Base-by-base conservation (phyloP, 2,329 filamentous ascomycete genomes). In the Microsporum ferrugineum region DNA sequence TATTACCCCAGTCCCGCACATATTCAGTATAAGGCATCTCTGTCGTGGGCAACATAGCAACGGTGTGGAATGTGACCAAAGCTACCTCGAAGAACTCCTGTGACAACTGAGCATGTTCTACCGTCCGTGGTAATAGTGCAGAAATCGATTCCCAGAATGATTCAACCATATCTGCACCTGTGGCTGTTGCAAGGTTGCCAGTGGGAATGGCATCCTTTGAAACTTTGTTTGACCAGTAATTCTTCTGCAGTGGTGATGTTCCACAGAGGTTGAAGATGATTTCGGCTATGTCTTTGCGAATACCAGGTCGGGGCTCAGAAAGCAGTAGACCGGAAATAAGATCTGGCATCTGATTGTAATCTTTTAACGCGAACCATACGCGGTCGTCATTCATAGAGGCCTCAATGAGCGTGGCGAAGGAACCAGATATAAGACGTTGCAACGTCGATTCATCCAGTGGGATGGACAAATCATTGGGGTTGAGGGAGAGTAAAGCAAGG, bases 401-500 rank as follows among this genome's bases (percentile, higher is more conserved):
- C 67, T 82, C 79, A 8, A 80, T 70, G 2, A 82, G 68, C 10
- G 77, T 72, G 27, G 79, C 77, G 63, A 81, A 78, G 17, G 73
- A 73, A 58, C 72, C 70, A 57, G 74, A 77, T 8, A 76, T 73
- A 49, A 81, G 65, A 47, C 69, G 72, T 29, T 72, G 68, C 45
- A 70, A 61, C 17, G 65, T 63, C 12, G 59, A 6, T 39, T 68
- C 68, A 1, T 63, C 61, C 2, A 68, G 45, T 2, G 64, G 55
- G 12, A 59, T 56, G 1, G 61, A 10, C 2, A 65, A 58, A 23
- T 68, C 12, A 27, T 62, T 61, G 14, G 67, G 68, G 12, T 67
- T 67, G 36, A 68, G 63, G 5, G 71, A 68, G 29, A 76, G 70
- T 17, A 77, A 64, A 10, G 70, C 65, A 0, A 78, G 68, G 39